Conservation (phyloP, 2,329 filamentous ascomycete species). For the Clonostachys rhizophaga region DNA sequence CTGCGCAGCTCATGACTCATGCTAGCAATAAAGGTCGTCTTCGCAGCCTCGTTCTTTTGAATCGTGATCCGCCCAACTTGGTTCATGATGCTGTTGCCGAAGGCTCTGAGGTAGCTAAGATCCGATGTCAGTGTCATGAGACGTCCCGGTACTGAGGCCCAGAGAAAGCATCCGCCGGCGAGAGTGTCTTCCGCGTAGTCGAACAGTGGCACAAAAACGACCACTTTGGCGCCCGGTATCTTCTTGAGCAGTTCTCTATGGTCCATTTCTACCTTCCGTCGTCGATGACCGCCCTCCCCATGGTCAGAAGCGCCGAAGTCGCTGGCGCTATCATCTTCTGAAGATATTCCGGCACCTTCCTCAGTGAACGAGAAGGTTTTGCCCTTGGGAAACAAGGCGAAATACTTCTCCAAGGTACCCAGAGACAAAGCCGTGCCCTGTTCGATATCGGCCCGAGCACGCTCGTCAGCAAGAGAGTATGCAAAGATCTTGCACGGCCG, state of each 20-base stretch:
- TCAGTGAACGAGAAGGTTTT: constrained; percentile 21
- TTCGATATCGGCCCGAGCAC: constrained; percentile 14
- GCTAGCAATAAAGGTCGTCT: constrained; percentile 53
- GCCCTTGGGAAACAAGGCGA: constrained; percentile 18
- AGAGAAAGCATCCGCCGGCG: constrained; percentile 26
- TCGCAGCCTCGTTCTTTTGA: constrained; percentile 43
- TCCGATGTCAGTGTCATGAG: constrained; percentile 28
- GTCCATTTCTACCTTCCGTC: constrained; percentile 10
- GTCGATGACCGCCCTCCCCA: neutral
- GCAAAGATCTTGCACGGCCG: constrained; percentile 20
- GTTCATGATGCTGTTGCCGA: constrained; percentile 30
- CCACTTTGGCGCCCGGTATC: constrained; percentile 22
- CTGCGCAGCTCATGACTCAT: constrained; percentile 55
- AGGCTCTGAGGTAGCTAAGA: constrained; percentile 23
- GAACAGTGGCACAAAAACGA: constrained; percentile 27
- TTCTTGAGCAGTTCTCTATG: constrained; percentile 23
- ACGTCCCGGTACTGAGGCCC: constrained; percentile 22
- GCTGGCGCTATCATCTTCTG: constrained; percentile 21
- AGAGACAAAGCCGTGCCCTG: constrained; percentile 16
- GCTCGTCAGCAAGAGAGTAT: constrained; percentile 15
- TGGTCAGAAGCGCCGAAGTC: constrained; percentile 9
- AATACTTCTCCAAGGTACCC: constrained; percentile 20
- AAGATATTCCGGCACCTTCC: constrained; percentile 16
- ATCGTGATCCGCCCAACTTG: constrained; percentile 51
- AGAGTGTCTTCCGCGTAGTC: constrained; percentile 25